Percentiles rank a stretch among this genome's conserved stretches.
These are phyloP conservation scores for Pisolithus thermaeus DNA, from an alignment of 1,284 basidiomycete genomes.

Conservation along the genomic window DNA sequence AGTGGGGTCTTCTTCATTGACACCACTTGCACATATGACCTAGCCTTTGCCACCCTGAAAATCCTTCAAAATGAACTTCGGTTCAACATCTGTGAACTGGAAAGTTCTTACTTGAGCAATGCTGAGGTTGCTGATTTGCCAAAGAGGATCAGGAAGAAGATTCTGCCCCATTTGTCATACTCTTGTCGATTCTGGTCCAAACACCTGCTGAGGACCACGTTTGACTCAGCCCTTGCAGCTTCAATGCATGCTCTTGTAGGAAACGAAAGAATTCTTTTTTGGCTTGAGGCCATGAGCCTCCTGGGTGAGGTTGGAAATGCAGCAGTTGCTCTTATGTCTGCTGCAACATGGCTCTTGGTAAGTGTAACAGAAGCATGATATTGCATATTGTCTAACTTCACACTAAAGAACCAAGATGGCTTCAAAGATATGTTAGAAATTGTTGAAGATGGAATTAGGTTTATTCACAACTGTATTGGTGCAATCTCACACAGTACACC, in stretches of 20 bases:
- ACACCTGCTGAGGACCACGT: constrained; percentile 14
- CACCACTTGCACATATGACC: constrained; percentile 2
- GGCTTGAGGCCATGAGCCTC: constrained; percentile 17
- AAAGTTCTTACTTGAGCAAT: constrained; percentile 21
- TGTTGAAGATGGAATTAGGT: too few species aligned
- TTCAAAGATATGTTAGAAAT: too few species aligned
- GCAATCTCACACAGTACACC: too few species aligned
- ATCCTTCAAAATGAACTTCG: constrained; percentile 21
- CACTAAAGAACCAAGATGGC: too few species aligned
- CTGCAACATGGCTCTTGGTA: background rate
- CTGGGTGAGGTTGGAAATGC: background rate
- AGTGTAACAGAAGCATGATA: background rate
- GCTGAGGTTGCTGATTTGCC: constrained; percentile 12
- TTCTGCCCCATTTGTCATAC: constrained; percentile 19
- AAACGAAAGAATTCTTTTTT: constrained; percentile 15
- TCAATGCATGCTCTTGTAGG: constrained; percentile 13
- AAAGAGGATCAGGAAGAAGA: constrained; percentile 4
- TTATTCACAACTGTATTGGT: too few species aligned
- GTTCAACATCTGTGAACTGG: constrained; percentile 21
- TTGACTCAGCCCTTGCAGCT: background rate
- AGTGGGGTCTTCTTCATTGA: constrained; percentile 7
- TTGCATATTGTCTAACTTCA: too few species aligned
- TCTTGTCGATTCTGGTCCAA: constrained; percentile 21
- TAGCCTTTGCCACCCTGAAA: constrained; percentile 12
- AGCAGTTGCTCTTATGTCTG: background rate